Evolutionary conservation across 2,329 filamentous ascomycete genomes (phyloP).

Genomic region (Fusarium algeriense): DNA sequence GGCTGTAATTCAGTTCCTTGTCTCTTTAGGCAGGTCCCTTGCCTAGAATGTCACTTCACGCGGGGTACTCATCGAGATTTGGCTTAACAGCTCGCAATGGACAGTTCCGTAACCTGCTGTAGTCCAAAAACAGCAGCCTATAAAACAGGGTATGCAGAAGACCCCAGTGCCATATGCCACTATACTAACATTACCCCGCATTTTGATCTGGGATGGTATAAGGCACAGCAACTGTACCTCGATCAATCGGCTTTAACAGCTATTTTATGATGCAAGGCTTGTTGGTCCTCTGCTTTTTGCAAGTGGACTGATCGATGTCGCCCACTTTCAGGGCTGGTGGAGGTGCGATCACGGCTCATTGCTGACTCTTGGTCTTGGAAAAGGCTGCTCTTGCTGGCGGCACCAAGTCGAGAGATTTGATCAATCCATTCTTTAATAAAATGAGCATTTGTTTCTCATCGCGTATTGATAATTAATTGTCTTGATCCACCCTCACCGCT

Average conservation of each 20-base stretch:
- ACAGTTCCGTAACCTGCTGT: background rate
- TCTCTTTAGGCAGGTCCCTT: background rate
- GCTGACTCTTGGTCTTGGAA: too few species aligned
- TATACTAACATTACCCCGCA: background rate
- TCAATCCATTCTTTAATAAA: too few species aligned
- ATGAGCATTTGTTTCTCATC: too few species aligned
- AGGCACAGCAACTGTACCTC: background rate
- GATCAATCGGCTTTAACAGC: too few species aligned
- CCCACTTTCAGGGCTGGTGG: too few species aligned
- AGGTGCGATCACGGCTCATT: too few species aligned
- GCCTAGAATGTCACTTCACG: background rate
- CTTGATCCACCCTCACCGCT: too few species aligned
- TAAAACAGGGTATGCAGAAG: background rate
- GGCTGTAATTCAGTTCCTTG: background rate
- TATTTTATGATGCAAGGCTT: rapidly evolving
- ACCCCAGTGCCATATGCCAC: background rate
- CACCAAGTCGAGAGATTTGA: too few species aligned
- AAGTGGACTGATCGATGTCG: too few species aligned
- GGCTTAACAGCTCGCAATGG: background rate
- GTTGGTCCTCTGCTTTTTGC: too few species aligned
- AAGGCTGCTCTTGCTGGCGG: too few species aligned
- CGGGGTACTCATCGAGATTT: background rate
- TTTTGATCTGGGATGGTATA: background rate
- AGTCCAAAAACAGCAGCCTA: background rate
- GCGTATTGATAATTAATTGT: too few species aligned